Conservation (phyloP, 805 yeast species). For the Suhomyces prunicola region DNA sequence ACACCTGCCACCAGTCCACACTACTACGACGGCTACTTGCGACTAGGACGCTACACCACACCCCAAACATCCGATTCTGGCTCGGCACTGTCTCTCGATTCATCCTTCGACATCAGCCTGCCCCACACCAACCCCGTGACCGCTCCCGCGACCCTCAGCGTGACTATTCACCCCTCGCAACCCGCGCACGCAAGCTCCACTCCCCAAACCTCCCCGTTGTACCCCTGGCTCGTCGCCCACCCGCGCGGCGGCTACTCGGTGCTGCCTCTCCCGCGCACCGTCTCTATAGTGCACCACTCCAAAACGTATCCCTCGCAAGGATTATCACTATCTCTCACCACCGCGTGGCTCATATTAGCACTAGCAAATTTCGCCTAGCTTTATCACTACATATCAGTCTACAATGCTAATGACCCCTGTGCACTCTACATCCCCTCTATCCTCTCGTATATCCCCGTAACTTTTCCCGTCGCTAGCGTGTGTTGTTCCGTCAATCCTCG, state of each 20-base stretch:
- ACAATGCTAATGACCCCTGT: too few relatives aligned
- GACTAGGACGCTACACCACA: not conserved
- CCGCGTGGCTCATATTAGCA: not conserved
- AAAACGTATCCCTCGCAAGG: not conserved
- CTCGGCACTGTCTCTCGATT: too few relatives aligned
- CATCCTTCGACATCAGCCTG: too few relatives aligned
- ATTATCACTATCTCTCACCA: not conserved
- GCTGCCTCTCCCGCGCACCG: not conserved
- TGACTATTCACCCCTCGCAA: not conserved
- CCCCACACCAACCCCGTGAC: too few relatives aligned
- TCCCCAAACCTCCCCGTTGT: not conserved
- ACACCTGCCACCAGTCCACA: not conserved
- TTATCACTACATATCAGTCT: too few relatives aligned
- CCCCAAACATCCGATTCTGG: not conserved
- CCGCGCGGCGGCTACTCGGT: not conserved
- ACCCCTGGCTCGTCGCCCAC: not conserved
- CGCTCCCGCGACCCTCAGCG: too few relatives aligned
- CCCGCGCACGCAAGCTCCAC: not conserved
- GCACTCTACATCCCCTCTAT: too few relatives aligned
- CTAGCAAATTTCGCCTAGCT: not conserved
- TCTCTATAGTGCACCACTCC: not conserved
- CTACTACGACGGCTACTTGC: not conserved
- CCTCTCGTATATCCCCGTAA: too few relatives aligned
- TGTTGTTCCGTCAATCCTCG: not conserved
- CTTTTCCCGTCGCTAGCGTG: too few relatives aligned